A percentile compares a stretch with the other conserved stretches of the same genome.
Conservation (phyloP, 1,284 basidiomycete species). For the Athelia psychrophila region DNA sequence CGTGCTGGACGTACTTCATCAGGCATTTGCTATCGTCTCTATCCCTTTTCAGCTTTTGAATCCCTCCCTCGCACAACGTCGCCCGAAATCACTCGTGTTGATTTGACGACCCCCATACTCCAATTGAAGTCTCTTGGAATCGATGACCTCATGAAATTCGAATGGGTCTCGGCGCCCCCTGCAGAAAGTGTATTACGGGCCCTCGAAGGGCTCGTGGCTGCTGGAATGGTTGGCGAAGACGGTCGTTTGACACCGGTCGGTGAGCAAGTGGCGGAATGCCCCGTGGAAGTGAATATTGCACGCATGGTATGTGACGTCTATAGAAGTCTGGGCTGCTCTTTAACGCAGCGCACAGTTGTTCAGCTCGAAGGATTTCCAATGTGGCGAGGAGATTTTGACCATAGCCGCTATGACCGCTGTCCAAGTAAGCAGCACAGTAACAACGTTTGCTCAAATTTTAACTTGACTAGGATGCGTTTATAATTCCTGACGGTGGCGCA, state of each 20-base stretch:
- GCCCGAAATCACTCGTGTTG: constrained; percentile 88
- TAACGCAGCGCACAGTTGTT: constrained; percentile 64
- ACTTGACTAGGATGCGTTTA: constrained; percentile 74
- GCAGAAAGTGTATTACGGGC: constrained; percentile 84
- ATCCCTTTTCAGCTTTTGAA: constrained; percentile 63
- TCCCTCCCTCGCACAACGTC: constrained; percentile 66
- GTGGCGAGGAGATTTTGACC: constrained; percentile 91
- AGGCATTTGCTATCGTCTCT: constrained; percentile 94
- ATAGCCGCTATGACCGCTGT: constrained; percentile 95
- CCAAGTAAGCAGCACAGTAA: constrained; percentile 50
- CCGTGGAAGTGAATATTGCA: constrained; percentile 72
- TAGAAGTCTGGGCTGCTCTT: constrained; percentile 4
- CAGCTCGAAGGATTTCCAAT: constrained; percentile 78
- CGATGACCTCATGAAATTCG: constrained; percentile 94
- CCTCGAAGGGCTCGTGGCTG: constrained; percentile 68
- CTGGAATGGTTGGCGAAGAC: constrained; percentile 72
- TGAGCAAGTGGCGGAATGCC: constrained; percentile 74
- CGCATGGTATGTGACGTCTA: constrained; percentile 56
- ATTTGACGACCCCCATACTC: constrained; percentile 85
- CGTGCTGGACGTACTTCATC: constrained; percentile 88
- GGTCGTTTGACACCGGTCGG: constrained; percentile 66
- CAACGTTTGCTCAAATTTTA: not conserved
- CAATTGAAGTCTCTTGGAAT: constrained; percentile 94
- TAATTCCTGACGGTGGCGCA: constrained; percentile 77
- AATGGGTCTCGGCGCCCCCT: constrained; percentile 89